Conservation (phyloP, 108 stramenopile species). For the Pseudonitzschia multiseries region DNA sequence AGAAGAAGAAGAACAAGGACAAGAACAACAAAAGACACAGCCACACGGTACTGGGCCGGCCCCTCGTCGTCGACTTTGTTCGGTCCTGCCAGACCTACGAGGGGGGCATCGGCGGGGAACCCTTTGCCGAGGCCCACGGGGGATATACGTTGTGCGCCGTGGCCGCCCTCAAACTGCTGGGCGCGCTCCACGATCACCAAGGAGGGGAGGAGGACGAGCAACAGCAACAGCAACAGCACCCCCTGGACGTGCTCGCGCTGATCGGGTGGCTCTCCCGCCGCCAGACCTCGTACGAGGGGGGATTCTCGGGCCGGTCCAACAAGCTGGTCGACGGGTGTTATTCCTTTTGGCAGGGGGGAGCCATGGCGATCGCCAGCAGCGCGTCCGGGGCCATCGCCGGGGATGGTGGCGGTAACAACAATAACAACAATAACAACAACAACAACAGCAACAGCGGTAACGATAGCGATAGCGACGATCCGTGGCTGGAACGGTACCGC, state of each 20-base stretch:
- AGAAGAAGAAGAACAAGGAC: neutral
- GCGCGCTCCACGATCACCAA: neutral
- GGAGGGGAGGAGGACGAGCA: conserved; percentile 34
- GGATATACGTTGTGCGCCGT: conserved; percentile 98
- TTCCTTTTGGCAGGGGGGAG: conserved; percentile 97
- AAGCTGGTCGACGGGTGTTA: conserved; percentile 99
- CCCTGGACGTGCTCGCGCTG: conserved; percentile 62
- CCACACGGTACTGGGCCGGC: neutral
- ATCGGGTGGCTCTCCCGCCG: conserved; percentile 80
- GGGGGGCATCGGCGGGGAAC: conserved; percentile 98
- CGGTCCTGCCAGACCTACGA: conserved; percentile 93
- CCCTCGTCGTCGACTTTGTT: conserved; percentile 45
- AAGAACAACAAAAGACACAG: too few relatives aligned
- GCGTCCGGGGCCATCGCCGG: neutral
- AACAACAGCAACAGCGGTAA: neutral
- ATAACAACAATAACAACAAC: neutral
- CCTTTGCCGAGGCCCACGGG: conserved; percentile 95
- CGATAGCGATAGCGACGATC: conserved; percentile 18
- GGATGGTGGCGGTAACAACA: neutral
- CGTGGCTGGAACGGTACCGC: conserved; percentile 17
- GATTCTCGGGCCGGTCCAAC: conserved; percentile 95
- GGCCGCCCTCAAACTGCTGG: conserved; percentile 52
- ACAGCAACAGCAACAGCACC: neutral
- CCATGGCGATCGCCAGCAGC: conserved; percentile 28
- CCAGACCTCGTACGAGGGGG: conserved; percentile 93